Base-by-base conservation (phyloP, 139 green algal genomes). In the Diplosphaera chodatii region DNA sequence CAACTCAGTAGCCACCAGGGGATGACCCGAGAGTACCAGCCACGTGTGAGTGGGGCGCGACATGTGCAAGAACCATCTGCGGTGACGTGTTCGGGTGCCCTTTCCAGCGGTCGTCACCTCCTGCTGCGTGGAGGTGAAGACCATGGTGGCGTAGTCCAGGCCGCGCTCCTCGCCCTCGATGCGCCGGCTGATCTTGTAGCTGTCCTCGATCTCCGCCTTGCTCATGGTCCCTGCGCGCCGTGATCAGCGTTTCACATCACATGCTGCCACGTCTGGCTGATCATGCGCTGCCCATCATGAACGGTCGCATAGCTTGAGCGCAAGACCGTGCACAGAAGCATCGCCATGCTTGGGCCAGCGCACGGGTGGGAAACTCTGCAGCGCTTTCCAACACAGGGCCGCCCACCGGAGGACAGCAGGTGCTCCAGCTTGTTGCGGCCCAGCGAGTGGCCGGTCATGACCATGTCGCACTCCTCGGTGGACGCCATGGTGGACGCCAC, bases 401-500 rank as follows among this genome's bases (percentile, higher is more conserved):
- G n/a, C n/a, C n/a, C 72, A 83, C 80, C 82, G 32, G 86, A 88
- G 55, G 87, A 87, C 68, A 97, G 83, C 77, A 97, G 81, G 78
- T 97, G 92, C 70, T 97, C 92, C 56, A 93, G 84, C 83, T 97
- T 98, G 87, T 98, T 98, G 29, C 93, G 79, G 8, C 93, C 93
- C 69, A 98, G 86, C 56, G 82, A 92, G 86, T 98, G 93, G 15
- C 92, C 93, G 27, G 93, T 98, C 56, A 97, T 83, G 32, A 92
- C 82, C 90, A 97, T 97, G 75, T 89, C 84, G n/a, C 92, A 87
- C 29, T 90, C 90, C 66, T 98, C 80, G 0, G 87, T 90, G 67
- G 78, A 80, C 20, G 76, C 70, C 70, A 97, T 87, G n/a, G 90
- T 72, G 4, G 89, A 83, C 21, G 91, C 90, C 62, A 80, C 80